Evolutionary conservation across 106 monocot species (phyloP).

Genomic region (Phalaenopsis aphrodite): DNA sequence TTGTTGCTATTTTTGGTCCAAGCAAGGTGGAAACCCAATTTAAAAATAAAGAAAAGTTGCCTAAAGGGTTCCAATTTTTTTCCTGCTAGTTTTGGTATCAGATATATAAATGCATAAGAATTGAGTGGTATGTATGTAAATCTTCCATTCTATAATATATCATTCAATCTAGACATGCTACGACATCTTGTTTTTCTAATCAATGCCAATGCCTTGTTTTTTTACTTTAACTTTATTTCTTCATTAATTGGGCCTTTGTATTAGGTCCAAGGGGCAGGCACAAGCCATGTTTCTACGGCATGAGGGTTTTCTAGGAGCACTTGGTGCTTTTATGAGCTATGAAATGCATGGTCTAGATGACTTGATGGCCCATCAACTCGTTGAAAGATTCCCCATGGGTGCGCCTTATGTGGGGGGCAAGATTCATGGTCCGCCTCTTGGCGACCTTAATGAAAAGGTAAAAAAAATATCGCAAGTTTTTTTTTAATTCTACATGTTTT

Average conservation of each 20-base stretch:
- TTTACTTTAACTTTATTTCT: neutral
- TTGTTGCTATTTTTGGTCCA: no score
- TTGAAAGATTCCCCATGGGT: slow-evolving; percentile 95
- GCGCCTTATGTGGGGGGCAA: slow-evolving; percentile 82
- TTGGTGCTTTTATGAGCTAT: slow-evolving; percentile 99
- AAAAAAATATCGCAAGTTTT: slow-evolving; percentile 4
- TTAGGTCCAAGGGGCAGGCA: slow-evolving; percentile 94
- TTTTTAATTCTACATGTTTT: neutral
- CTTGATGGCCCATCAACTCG: slow-evolving; percentile 81
- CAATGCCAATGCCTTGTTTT: neutral
- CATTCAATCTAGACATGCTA: neutral
- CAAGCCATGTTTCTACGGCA: slow-evolving; percentile 98
- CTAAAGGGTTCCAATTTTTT: no score
- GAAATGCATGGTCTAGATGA: slow-evolving; percentile 97
- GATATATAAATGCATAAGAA: no score
- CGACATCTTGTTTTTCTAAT: neutral
- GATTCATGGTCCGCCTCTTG: slow-evolving; percentile 77
- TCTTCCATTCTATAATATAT: neutral
- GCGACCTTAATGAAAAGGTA: slow-evolving; percentile 92
- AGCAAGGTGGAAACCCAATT: no score
- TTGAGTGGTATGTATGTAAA: no score
- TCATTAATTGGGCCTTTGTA: neutral
- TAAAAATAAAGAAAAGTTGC: no score
- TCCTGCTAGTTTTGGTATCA: no score
- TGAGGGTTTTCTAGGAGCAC: slow-evolving; percentile 90